phyloP scores from a whole-genome alignment of 169 alveolate genomes.

The Eimeria praecox region DNA sequence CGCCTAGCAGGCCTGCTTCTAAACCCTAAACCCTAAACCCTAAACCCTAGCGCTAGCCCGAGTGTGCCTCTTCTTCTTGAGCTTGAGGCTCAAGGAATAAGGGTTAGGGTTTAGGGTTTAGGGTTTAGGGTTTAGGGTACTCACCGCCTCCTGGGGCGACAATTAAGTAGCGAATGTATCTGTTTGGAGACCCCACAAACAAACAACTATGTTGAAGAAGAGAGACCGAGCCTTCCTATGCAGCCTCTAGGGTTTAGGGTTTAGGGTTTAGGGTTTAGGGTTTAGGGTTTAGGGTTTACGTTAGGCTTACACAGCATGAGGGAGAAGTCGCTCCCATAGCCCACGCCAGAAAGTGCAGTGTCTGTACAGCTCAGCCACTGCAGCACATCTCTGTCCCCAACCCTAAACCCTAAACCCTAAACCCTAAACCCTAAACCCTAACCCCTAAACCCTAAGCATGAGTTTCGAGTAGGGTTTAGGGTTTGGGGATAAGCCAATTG shows the following conservation, averaged over 20 bases:
- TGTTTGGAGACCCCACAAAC: background rate
- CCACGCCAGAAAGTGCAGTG: background rate
- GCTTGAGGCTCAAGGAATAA: background rate
- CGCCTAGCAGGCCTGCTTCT: no score
- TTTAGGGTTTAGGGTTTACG: no score
- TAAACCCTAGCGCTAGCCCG: background rate
- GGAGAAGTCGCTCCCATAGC: slow-evolving; percentile 8
- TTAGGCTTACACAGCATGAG: slow-evolving; percentile 3
- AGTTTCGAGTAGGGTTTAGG: background rate
- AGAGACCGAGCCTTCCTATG: background rate
- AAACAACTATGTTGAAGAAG: background rate
- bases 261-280: slow-evolving; percentile 26
- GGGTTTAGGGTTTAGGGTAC: slow-evolving; percentile 6
- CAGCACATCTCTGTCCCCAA: background rate
- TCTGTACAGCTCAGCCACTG: slow-evolving; percentile 31
- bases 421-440: background rate
- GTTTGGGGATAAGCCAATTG: background rate
- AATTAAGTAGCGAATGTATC: background rate
- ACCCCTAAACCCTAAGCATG: background rate
- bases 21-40: slow-evolving; percentile 40
- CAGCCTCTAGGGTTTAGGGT: background rate
- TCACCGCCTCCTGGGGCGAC: background rate
- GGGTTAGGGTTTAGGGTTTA: slow-evolving; percentile 7
- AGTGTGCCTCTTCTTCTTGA: background rate
- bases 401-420: slow-evolving; percentile 30